These are phyloP conservation scores for Kitagawia praeruptora DNA, from an alignment of 129 eudicot genomes.

Conservation along the genomic window DNA sequence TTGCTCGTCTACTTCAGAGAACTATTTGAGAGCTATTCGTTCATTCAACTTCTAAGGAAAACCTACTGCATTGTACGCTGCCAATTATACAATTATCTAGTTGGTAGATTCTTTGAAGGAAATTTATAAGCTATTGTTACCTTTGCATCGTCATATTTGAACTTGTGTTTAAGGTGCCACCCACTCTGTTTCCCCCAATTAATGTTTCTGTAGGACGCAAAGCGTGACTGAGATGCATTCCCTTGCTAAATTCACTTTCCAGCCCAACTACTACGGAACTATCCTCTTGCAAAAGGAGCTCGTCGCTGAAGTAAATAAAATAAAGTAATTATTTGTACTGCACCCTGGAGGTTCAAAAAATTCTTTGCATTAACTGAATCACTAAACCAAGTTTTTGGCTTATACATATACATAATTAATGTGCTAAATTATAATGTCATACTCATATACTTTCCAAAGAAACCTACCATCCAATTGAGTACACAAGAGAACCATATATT, in stretches of 20 bases:
- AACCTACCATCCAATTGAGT: not conserved
- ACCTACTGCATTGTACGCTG: not conserved
- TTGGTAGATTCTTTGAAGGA: not conserved
- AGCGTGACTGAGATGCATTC: constrained; percentile 52
- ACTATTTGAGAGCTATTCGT: not conserved
- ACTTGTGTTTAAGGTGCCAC: constrained; percentile 27
- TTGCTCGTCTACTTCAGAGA: not conserved
- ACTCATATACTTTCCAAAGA: not conserved
- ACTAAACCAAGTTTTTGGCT: not conserved
- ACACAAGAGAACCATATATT: constrained; percentile 1
- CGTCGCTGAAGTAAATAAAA: constrained; percentile 56
- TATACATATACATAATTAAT: not conserved
- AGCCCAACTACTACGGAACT: constrained; percentile 44
- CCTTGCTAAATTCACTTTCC: constrained; percentile 50
- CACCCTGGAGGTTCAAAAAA: not conserved
- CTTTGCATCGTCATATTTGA: constrained; percentile 43
- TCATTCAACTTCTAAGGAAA: not conserved
- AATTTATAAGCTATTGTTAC: constrained; percentile 20
- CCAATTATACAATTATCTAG: not conserved
- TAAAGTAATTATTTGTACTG: not conserved
- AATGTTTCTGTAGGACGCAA: constrained; percentile 34
- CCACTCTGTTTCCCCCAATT: constrained; percentile 38
- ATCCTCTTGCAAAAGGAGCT: constrained; percentile 84
- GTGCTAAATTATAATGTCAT: not conserved
- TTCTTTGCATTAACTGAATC: not conserved